These are phyloP conservation scores for Zasmidium cellare DNA, from an alignment of 2,329 filamentous ascomycete genomes.

Conservation along the genomic window DNA sequence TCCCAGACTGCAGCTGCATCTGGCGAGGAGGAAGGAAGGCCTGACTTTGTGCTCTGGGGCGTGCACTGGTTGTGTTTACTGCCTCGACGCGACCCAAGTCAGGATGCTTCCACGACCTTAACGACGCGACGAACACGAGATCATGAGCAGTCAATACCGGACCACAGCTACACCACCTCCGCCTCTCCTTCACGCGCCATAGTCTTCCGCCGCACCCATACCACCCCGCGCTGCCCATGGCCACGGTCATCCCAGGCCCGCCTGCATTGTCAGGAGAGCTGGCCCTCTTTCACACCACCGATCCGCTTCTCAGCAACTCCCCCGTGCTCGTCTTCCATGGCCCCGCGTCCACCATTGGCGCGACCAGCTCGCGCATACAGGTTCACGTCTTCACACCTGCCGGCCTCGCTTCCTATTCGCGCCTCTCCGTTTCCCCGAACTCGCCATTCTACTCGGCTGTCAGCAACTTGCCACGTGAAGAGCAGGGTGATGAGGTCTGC, in stretches of 20 bases:
- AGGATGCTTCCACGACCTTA: not conserved
- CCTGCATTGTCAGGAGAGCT: slow-evolving; percentile 76
- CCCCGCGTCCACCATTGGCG: slow-evolving; percentile 70
- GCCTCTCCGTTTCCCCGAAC: slow-evolving; percentile 89
- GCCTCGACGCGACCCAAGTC: not conserved
- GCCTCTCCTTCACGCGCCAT: slow-evolving; percentile 1
- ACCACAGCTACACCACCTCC: slow-evolving; percentile 3
- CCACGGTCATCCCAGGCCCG: slow-evolving; percentile 76
- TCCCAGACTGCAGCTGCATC: not conserved
- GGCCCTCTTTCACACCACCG: slow-evolving; percentile 84
- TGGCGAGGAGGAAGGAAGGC: not conserved
- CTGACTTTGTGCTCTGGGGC: not conserved
- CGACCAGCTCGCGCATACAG: slow-evolving; percentile 92
- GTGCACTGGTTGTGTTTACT: slow-evolving; percentile 1
- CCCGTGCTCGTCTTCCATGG: slow-evolving; percentile 91
- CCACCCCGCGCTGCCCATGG: slow-evolving; percentile 58
- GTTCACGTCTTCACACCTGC: slow-evolving; percentile 88
- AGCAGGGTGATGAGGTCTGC: slow-evolving; percentile 92
- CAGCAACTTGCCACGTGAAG: slow-evolving; percentile 83
- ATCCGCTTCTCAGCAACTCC: slow-evolving; percentile 77
- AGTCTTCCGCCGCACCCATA: not conserved
- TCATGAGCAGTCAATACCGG: slow-evolving; percentile 4
- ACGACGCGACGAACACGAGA: slow-evolving; percentile 15
- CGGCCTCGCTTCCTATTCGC: slow-evolving; percentile 84
- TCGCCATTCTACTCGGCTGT: slow-evolving; percentile 90